Percentiles rank a stretch among this genome's conserved stretches.
Conservation (phyloP, 2,329 filamentous ascomycete species). For the Curvularia sp. region DNA sequence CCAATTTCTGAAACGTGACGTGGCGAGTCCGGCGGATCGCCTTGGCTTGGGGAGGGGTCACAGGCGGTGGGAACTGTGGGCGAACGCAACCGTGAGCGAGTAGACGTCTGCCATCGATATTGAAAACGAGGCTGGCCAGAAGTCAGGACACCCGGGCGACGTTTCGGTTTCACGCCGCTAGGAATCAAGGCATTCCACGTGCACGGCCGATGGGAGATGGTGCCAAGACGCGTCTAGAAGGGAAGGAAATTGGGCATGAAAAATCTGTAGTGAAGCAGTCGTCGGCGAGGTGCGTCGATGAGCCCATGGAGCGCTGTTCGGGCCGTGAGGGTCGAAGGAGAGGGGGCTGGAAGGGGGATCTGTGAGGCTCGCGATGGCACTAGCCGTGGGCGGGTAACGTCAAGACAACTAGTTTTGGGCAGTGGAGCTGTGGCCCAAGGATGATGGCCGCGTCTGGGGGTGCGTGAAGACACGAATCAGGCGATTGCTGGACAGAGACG, state of each 20-base stretch:
- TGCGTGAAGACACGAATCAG: background rate
- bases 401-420: background rate
- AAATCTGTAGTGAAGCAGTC: background rate
- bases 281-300: background rate
- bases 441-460: background rate
- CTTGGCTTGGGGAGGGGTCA: constrained; percentile 6
- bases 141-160: constrained; percentile 5
- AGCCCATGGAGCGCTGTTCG: background rate
- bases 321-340: background rate
- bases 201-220: background rate
- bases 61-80: constrained; percentile 9
- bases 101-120: constrained; percentile 6
- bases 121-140: constrained; percentile 10
- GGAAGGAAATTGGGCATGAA: constrained; percentile 4
- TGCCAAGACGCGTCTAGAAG: constrained; percentile 4
- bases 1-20: constrained; percentile 14
- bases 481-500: background rate
- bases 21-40: constrained; percentile 8
- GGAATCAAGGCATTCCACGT: constrained; percentile 1
- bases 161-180: constrained; percentile 14
- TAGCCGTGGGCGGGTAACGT: background rate
- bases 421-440: background rate
- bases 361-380: background rate
- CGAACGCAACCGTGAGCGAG: constrained; percentile 13
- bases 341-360: too few relatives aligned